A percentile compares a stretch with the other conserved stretches of the same genome.
These are phyloP conservation scores for Amborella trichopoda DNA, from an alignment of 164 flowering plant species.

Conservation along the genomic window DNA sequence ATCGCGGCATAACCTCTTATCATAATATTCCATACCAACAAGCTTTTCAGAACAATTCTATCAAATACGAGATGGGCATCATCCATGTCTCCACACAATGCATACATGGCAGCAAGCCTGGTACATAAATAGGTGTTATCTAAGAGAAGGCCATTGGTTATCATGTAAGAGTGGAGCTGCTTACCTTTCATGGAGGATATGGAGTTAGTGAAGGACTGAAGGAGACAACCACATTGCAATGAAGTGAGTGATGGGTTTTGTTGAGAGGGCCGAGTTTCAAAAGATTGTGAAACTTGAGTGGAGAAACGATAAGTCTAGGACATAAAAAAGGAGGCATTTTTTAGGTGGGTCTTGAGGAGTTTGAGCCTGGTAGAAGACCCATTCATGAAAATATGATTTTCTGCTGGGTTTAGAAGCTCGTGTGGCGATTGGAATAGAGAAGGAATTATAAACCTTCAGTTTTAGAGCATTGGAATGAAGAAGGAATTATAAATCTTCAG, in stretches of 20 bases:
- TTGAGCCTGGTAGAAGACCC: too few relatives aligned
- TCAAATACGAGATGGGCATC: constrained; percentile 23
- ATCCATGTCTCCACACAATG: constrained; percentile 15
- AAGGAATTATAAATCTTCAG: too few relatives aligned
- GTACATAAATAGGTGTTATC: constrained; percentile 30
- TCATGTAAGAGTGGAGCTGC: constrained; percentile 24
- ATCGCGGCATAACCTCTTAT: constrained; percentile 30
- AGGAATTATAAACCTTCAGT: too few relatives aligned
- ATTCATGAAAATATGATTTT: too few relatives aligned
- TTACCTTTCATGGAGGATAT: constrained; percentile 10
- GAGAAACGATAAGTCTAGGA: too few relatives aligned
- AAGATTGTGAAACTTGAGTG: too few relatives aligned
- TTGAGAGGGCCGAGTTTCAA: too few relatives aligned
- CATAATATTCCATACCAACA: constrained; percentile 43
- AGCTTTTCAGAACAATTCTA: constrained; percentile 19
- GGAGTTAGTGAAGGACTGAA: constrained; percentile 13
- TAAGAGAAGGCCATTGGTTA: constrained; percentile 13
- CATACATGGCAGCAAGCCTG: constrained; percentile 34
- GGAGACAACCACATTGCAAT: constrained; percentile 18
- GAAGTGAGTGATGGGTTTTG: constrained; percentile 14
- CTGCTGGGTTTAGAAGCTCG: too few relatives aligned
- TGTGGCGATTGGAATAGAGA: too few relatives aligned
- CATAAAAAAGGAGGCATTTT: too few relatives aligned
- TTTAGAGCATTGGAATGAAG: too few relatives aligned
- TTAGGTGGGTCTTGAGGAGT: too few relatives aligned